phyloP scores from a whole-genome alignment of 805 yeast species.

The Ogataea corticis region DNA sequence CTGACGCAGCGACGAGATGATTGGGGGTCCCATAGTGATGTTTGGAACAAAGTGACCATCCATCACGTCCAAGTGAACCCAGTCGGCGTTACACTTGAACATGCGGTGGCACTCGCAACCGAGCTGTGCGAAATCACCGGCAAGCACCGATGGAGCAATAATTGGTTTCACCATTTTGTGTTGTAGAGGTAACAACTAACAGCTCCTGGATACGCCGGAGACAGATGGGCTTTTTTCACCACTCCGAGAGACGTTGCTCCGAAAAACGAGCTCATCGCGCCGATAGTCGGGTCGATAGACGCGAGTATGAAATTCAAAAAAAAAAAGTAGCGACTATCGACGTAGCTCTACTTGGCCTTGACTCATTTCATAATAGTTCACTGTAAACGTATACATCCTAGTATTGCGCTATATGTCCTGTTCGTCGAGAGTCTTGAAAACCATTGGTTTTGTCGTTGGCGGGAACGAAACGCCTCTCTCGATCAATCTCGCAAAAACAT shows the following conservation, averaged over 20 bases:
- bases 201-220: no score
- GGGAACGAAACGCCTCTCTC: slow-evolving; percentile 78
- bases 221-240: no score
- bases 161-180: slow-evolving; percentile 50
- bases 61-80: slow-evolving; percentile 99
- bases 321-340: no score
- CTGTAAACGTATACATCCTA: no score
- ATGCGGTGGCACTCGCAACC: slow-evolving; percentile 86
- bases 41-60: slow-evolving; percentile 99
- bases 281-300: neutral
- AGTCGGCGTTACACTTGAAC: slow-evolving; percentile 81
- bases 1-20: slow-evolving; percentile 23
- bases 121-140: slow-evolving; percentile 86
- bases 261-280: neutral
- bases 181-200: no score
- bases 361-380: no score
- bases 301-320: no score
- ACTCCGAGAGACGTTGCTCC: neutral
- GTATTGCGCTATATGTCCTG: slow-evolving; percentile 41
- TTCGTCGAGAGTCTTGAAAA: slow-evolving; percentile 69
- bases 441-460: slow-evolving; percentile 41
- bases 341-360: no score
- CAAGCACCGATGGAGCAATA: slow-evolving; percentile 92
- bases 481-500: slow-evolving; percentile 47
- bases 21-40: slow-evolving; percentile 89